Evolutionary conservation across 345 rosid genomes (phyloP).

Genomic region (Citropsis articulata): DNA sequence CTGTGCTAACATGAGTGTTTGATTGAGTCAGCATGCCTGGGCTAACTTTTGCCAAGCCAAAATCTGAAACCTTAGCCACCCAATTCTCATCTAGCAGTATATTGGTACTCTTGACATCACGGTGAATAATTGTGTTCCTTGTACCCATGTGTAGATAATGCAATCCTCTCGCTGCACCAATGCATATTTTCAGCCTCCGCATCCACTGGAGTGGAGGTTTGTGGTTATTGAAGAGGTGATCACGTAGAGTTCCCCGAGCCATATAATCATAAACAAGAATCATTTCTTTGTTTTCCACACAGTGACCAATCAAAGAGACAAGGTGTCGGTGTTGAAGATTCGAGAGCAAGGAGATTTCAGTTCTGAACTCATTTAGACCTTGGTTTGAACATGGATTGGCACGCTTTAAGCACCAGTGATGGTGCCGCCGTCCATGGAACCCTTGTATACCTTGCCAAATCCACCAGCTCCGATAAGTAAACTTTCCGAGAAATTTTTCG

Average conservation of each 20-base stretch:
- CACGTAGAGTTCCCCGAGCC: constrained; percentile 30
- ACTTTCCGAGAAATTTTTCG: constrained; percentile 25
- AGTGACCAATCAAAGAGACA: constrained; percentile 30
- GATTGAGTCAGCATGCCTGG: constrained; percentile 9
- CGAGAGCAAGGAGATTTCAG: constrained; percentile 39
- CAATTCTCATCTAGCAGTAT: constrained; percentile 32
- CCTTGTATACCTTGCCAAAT: constrained; percentile 36
- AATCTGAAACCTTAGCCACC: constrained; percentile 41
- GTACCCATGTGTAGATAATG: constrained; percentile 34
- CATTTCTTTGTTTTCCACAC: constrained; percentile 32
- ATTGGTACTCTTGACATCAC: constrained; percentile 40
- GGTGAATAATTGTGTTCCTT: constrained; percentile 29
- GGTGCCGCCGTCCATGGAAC: constrained; percentile 18
- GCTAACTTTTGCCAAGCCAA: constrained; percentile 32
- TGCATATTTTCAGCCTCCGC: constrained; percentile 33
- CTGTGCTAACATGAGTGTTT: constrained; percentile 32
- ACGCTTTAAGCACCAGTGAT: constrained; percentile 27
- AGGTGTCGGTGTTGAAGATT: constrained; percentile 33
- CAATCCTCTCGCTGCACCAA: constrained; percentile 33
- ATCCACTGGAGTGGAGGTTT: constrained; percentile 29
- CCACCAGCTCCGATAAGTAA: constrained; percentile 28
- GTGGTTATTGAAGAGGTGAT: constrained; percentile 31
- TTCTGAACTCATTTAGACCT: constrained; percentile 31
- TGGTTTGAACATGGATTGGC: constrained; percentile 29
- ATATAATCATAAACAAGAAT: constrained; percentile 33